Percentiles rank a stretch among this genome's conserved stretches.
Evolutionary conservation across 1,284 basidiomycete species (phyloP).

Genomic region (Coriolopsis trogii): DNA sequence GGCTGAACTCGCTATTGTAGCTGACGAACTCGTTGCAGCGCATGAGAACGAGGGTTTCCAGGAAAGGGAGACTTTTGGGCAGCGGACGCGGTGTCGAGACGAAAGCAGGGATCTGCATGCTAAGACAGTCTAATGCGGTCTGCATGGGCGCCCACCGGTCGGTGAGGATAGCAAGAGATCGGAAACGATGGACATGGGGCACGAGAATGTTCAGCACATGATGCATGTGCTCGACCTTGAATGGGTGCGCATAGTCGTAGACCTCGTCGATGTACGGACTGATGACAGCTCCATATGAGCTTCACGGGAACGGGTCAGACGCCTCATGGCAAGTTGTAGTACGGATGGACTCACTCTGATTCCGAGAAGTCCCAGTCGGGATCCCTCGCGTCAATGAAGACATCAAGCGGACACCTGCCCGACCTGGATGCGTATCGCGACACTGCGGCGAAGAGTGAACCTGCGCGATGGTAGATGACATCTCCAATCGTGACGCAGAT

Average conservation of each 20-base stretch:
- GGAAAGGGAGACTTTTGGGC: constrained; percentile 30
- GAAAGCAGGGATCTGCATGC: constrained; percentile 22
- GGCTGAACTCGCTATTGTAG: constrained; percentile 46
- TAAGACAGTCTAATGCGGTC: constrained; percentile 45
- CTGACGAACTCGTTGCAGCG: constrained; percentile 58
- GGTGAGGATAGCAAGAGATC: constrained; percentile 52
- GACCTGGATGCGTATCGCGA: constrained; percentile 46
- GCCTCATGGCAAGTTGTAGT: neutral
- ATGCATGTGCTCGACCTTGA: constrained; percentile 45
- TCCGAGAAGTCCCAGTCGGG: constrained; percentile 54
- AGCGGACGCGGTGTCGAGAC: constrained; percentile 8
- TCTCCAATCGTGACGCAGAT: constrained; percentile 48
- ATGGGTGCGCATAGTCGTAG: constrained; percentile 40
- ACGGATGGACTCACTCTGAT: constrained; percentile 41
- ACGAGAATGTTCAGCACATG: constrained; percentile 45
- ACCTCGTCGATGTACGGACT: constrained; percentile 24
- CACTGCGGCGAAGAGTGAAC: constrained; percentile 29
- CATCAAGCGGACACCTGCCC: constrained; percentile 49
- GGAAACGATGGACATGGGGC: constrained; percentile 51
- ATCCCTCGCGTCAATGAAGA: constrained; percentile 58
- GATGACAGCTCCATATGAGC: constrained; percentile 17
- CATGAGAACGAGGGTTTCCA: constrained; percentile 55
- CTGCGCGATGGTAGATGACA: constrained; percentile 16
- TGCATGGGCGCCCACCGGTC: constrained; percentile 56
- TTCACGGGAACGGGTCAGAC: constrained; percentile 2